Evolutionary conservation across 805 yeast species (phyloP), one percentile per base, ranked within the genome.

Genomic region (Hanseniaspora clermontiae): DNA sequence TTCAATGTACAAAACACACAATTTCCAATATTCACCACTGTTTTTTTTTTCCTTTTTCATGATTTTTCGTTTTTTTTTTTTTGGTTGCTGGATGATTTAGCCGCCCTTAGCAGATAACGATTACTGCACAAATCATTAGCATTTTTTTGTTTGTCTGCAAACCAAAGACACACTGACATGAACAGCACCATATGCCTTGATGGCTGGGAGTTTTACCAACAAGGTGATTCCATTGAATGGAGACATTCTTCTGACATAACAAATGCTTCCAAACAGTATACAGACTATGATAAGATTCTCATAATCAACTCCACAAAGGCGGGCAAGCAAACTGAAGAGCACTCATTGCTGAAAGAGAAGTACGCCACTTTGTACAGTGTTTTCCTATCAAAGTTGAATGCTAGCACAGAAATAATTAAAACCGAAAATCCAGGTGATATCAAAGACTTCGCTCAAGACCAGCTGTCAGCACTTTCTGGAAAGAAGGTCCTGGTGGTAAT

Each of bases 221-320:
- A 19, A 14, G 17, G 19, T 12, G 14, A 15, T 6, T 7, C 14
- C 7, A 46, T 46, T 5, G 4, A 46, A 10, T 46, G 49, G 49
- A 46, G 39, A 46, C 4, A 6, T 3, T 14, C 49, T 2, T 5
- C 24, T n/a, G 12, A n/a, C 12, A 19, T 17, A 29, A 1, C 39
- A 19, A 17, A 39, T 10, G n/a, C 10, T 31, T 19, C 27, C 38
- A 45, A 52, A 12, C n/a, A 43, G 9, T 29, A 45, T 31, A 24
- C 7, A 5, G 11, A 17, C 29, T 39, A 46, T 40, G 52, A 46
- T 14, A 27, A 45, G 8, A 32, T 53, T 20, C 43, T 45, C 20
- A 39, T 52, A 5, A 24, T 52, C 5, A 52, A 52, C 36, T 52
- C 57, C 2, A 38, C 37, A 12, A 38, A 45, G 15, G 57, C 57